A percentile compares a stretch with the other conserved stretches of the same genome.
Evolutionary conservation across 306 rosid genomes (phyloP).

Genomic region (Nissolia schottii): DNA sequence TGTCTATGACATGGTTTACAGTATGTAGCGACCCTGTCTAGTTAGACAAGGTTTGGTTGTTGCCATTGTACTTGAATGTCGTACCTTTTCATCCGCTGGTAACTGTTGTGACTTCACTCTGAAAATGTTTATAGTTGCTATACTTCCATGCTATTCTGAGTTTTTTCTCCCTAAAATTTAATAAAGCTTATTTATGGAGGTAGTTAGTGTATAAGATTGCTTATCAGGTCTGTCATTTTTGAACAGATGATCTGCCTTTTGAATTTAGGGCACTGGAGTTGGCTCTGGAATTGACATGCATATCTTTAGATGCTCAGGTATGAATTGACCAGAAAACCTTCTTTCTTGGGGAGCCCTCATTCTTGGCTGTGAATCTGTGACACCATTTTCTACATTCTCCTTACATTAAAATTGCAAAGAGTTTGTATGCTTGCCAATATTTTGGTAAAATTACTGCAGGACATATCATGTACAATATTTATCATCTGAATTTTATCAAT

Average conservation of each 20-base stretch:
- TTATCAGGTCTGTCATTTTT: constrained; percentile 32
- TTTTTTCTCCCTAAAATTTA: neutral
- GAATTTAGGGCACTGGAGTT: constrained; percentile 90
- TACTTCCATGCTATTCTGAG: neutral
- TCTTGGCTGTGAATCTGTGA: neutral
- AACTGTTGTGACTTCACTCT: constrained; percentile 6
- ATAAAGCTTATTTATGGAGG: neutral
- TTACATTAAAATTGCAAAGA: neutral
- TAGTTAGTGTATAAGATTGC: constrained; percentile 22
- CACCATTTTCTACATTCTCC: neutral
- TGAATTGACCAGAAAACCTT: constrained; percentile 15
- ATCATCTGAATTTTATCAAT: constrained; percentile 8
- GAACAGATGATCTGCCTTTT: constrained; percentile 88
- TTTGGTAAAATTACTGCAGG: neutral
- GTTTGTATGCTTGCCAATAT: neutral
- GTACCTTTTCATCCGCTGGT: neutral
- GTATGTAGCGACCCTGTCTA: neutral
- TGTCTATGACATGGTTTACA: neutral
- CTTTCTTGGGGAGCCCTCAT: neutral
- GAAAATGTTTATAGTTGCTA: neutral
- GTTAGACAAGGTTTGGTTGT: neutral
- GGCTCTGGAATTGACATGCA: constrained; percentile 89
- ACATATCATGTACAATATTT: neutral
- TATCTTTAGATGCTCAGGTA: constrained; percentile 92
- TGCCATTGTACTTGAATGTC: neutral